Evolutionary conservation across 371 early-diverging fungal genomes (phyloP).

Genomic region (Apophysomyces elegans): DNA sequence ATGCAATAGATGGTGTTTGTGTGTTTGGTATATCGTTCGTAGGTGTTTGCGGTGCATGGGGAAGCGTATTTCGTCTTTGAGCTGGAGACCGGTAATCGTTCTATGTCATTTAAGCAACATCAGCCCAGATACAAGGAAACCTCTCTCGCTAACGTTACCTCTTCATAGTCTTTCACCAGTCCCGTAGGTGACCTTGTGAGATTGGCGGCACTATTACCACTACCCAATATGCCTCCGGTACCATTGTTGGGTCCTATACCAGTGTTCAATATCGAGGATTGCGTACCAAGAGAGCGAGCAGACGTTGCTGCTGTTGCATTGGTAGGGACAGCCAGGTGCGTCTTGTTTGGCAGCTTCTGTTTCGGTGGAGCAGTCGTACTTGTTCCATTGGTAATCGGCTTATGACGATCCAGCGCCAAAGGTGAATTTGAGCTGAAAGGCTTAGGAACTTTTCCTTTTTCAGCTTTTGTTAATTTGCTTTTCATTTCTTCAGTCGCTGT

Average conservation of each 20-base stretch:
- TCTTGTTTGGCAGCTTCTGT: constrained; percentile 30
- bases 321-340: constrained; percentile 16
- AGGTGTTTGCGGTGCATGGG: neutral
- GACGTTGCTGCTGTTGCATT: neutral
- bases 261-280: neutral
- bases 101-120: neutral
- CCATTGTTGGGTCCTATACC: neutral
- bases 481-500: neutral
- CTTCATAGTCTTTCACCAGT: neutral
- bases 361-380: constrained; percentile 15
- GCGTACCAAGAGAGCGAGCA: neutral
- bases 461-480: neutral
- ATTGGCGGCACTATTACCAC: neutral
- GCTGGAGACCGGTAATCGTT: neutral
- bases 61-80: constrained; percentile 9
- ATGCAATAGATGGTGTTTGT: constrained; percentile 1
- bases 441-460: neutral
- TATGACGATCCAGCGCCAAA: constrained; percentile 11
- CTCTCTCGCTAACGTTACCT: neutral
- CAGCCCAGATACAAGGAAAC: neutral
- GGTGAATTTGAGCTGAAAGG: constrained; percentile 5
- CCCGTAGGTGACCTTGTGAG: constrained; percentile 1
- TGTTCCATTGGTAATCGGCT: constrained; percentile 1
- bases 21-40: neutral
- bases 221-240: neutral